phyloP scores from a whole-genome alignment of 2,329 filamentous ascomycete genomes.

The Zymoseptoria passerinii region DNA sequence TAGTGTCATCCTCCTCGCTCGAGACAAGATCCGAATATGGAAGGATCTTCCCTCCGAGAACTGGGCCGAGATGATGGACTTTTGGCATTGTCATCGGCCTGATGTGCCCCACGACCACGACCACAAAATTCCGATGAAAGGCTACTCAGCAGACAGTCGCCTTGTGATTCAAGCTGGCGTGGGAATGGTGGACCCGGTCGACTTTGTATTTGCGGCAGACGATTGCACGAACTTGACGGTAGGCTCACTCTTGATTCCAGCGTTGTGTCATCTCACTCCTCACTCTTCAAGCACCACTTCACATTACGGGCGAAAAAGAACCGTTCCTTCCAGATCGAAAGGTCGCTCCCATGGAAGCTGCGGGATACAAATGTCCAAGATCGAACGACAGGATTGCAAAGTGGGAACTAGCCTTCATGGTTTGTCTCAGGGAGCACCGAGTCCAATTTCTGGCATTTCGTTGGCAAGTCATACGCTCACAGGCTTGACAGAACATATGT shows the following conservation, averaged over 20 bases:
- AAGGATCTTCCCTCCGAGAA: constrained; percentile 93
- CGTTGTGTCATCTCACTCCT: neutral
- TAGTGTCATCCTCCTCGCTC: constrained; percentile 18
- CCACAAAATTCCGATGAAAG: constrained; percentile 45
- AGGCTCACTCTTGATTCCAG: constrained; percentile 20
- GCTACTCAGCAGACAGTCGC: constrained; percentile 73
- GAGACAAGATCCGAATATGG: constrained; percentile 51
- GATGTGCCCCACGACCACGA: constrained; percentile 46
- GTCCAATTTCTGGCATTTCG: constrained; percentile 25
- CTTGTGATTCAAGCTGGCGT: constrained; percentile 58
- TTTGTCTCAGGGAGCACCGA: constrained; percentile 16
- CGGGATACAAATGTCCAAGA: constrained; percentile 32
- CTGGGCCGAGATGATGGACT: constrained; percentile 99
- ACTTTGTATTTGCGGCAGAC: constrained; percentile 59
- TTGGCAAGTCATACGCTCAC: constrained; percentile 23
- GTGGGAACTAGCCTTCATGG: constrained; percentile 20
- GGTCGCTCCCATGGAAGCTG: constrained; percentile 24
- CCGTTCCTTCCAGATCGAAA: constrained; percentile 27
- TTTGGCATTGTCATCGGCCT: constrained; percentile 99
- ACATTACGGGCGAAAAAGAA: constrained; percentile 28
- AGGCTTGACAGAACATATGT: constrained; percentile 17
- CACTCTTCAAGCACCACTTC: constrained; percentile 1
- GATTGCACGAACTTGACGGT: constrained; percentile 53
- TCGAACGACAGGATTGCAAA: constrained; percentile 14
- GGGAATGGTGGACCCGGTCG: constrained; percentile 73